phyloP scores from a whole-genome alignment of 306 rosid genomes.

The Vicia faba region DNA sequence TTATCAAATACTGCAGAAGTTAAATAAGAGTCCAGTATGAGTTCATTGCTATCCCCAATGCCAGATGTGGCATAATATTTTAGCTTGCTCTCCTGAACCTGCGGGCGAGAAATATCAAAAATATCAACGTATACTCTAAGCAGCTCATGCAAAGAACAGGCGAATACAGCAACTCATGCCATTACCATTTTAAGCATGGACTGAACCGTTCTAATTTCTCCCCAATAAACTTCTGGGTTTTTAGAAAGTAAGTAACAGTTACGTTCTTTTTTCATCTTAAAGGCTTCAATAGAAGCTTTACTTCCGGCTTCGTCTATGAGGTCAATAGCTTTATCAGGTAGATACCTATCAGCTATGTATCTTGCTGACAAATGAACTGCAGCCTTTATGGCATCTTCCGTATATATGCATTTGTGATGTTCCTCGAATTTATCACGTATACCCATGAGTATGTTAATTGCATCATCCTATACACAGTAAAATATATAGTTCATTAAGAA shows the following conservation, averaged over 20 bases:
- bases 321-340: conserved; percentile 98
- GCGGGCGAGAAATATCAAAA: conserved; percentile 38
- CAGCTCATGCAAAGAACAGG: conserved; percentile 13
- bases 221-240: conserved; percentile 76
- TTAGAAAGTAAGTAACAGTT: conserved; percentile 60
- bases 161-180: conserved; percentile 31
- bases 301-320: conserved; percentile 98
- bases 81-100: conserved; percentile 62
- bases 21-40: conserved; percentile 51
- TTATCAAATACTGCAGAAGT: conserved; percentile 48
- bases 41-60: conserved; percentile 50
- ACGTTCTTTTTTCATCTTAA: conserved; percentile 62
- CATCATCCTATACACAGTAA: conserved; percentile 57
- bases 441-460: conserved; percentile 68
- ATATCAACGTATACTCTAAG: conserved; percentile 25
- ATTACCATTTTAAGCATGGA: conserved; percentile 81
- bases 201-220: conserved; percentile 73
- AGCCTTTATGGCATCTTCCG: conserved; percentile 67
- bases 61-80: conserved; percentile 52
- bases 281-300: conserved; percentile 82
- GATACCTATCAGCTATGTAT: conserved; percentile 81
- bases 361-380: conserved; percentile 76
- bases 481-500: conserved; percentile 34
- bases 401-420: conserved; percentile 76
- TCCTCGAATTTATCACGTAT: conserved; percentile 72